phyloP scores from a whole-genome alignment of 306 rosid genomes.

The Pyrus communis region DNA sequence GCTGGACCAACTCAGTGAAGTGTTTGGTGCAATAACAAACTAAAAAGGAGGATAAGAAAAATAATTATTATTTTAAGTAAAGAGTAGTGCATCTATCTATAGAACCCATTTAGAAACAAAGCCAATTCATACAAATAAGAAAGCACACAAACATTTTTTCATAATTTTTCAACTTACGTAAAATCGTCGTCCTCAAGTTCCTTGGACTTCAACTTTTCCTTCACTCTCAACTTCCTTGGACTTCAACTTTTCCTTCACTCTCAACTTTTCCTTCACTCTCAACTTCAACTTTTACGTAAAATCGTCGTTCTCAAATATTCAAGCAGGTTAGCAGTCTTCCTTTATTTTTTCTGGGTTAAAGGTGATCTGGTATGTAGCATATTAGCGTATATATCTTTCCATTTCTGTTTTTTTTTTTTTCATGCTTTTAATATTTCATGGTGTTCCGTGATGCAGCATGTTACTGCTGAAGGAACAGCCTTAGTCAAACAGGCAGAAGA shows the following conservation, averaged over 20 bases:
- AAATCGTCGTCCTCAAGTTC: conserved; percentile 95
- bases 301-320: conserved; percentile 68
- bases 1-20: no score
- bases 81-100: not conserved
- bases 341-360: conserved; percentile 5
- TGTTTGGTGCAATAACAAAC: no score
- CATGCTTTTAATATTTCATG: conserved; percentile 3
- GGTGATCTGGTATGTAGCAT: not conserved
- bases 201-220: conserved; percentile 89
- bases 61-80: not conserved
- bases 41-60: no score
- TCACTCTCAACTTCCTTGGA: conserved; percentile 87
- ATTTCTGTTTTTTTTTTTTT: not conserved
- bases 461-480: conserved; percentile 86
- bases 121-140: conserved; percentile 19
- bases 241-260: no score
- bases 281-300: no score
- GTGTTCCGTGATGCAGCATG: conserved; percentile 56
- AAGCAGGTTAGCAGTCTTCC: conserved; percentile 52
- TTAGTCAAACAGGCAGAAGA: conserved; percentile 96
- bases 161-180: conserved; percentile 34
- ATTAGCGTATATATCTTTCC: not conserved
- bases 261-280: no score
- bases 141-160: not conserved
- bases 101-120: not conserved